Evolutionary conservation across 306 rosid genomes (phyloP).

Genomic region (Lathyrus aphaca): DNA sequence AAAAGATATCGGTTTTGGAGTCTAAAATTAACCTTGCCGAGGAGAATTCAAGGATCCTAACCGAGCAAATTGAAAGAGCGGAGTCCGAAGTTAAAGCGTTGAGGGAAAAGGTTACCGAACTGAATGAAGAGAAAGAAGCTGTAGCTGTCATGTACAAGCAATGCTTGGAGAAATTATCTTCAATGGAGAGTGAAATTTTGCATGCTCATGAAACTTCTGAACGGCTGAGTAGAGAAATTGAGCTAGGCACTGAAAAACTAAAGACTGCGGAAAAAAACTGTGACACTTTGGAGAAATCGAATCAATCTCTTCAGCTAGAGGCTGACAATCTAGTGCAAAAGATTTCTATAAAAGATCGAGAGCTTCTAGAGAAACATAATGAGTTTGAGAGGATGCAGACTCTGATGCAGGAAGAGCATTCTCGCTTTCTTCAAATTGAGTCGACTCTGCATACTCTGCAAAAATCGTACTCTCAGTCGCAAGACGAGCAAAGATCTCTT

Average conservation of each 20-base stretch:
- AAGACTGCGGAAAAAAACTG: conserved; percentile 64
- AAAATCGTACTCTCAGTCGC: conserved; percentile 73
- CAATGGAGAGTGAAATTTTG: conserved; percentile 72
- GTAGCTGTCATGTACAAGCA: conserved; percentile 57
- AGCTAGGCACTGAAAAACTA: conserved; percentile 57
- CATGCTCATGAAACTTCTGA: conserved; percentile 62
- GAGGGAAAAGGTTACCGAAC: conserved; percentile 51
- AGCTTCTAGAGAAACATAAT: conserved; percentile 70
- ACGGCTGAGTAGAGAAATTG: conserved; percentile 56
- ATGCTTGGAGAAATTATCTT: conserved; percentile 69
- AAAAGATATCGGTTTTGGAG: conserved; percentile 78
- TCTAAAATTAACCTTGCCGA: conserved; percentile 66
- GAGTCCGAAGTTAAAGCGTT: conserved; percentile 66
- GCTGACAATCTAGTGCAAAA: conserved; percentile 70
- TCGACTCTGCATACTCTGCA: conserved; percentile 72
- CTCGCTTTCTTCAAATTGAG: conserved; percentile 73
- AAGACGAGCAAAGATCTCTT: conserved; percentile 85
- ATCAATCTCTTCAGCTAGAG: conserved; percentile 66
- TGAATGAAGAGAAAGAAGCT: conserved; percentile 72
- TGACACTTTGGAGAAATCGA: conserved; percentile 65
- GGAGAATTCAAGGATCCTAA: conserved; percentile 67
- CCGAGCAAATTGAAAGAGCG: conserved; percentile 59
- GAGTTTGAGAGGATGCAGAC: conserved; percentile 76
- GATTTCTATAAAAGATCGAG: conserved; percentile 72
- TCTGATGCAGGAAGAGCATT: conserved; percentile 75